A percentile compares a stretch with the other conserved stretches of the same genome.
Evolutionary conservation across 176 grass and related monocot genomes (phyloP).

Genomic region (Musa troglodytarum): DNA sequence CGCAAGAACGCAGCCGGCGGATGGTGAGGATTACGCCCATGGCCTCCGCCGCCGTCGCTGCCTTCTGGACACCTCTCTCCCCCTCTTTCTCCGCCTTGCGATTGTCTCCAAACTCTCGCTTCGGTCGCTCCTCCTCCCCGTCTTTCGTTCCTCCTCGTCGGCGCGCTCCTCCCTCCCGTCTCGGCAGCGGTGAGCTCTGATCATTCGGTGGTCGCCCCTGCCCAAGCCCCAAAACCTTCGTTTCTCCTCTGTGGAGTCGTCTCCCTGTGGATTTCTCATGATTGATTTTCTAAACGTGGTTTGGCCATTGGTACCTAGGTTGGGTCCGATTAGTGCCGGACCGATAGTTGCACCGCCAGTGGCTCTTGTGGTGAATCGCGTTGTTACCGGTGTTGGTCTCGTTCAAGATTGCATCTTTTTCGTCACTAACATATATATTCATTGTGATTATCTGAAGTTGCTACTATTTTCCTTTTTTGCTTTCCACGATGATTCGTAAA

Average conservation of each 20-base stretch:
- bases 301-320: too few species aligned
- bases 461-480: too few species aligned
- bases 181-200: constrained; percentile 17
- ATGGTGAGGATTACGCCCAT: constrained; percentile 34
- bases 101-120: constrained; percentile 9
- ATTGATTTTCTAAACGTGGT: too few species aligned
- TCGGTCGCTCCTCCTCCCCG: constrained; percentile 13
- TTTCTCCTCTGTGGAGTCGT: neutral
- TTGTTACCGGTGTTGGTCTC: too few species aligned
- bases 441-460: too few species aligned
- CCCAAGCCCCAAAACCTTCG: neutral
- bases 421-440: too few species aligned
- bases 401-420: too few species aligned
- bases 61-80: neutral
- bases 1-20: neutral
- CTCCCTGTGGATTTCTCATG: neutral
- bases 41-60: constrained; percentile 13
- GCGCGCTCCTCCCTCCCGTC: neutral
- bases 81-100: neutral
- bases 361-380: too few species aligned
- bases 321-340: too few species aligned
- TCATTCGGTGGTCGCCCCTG: neutral
- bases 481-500: too few species aligned
- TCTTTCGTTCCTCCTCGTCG: neutral
- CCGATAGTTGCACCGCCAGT: too few species aligned